Percentiles rank a stretch among this genome's conserved stretches.
These are phyloP conservation scores for Aspergillus ellipticus DNA, from an alignment of 495 filamentous ascomycete genomes.

Conservation along the genomic window DNA sequence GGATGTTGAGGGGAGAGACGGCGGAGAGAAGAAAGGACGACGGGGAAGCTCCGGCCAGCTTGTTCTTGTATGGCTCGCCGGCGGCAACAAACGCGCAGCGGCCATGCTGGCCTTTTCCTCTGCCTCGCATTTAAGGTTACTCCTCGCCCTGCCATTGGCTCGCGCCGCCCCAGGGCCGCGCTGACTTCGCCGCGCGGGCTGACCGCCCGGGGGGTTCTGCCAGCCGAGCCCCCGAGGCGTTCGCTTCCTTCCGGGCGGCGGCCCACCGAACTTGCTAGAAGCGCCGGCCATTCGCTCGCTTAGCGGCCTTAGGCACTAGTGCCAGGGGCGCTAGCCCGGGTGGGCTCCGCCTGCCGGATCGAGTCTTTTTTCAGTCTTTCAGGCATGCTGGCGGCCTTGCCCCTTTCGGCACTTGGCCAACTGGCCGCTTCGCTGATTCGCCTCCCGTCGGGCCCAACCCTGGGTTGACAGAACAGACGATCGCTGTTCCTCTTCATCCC, in stretches of 20 bases:
- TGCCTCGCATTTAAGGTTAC: conserved; percentile 33
- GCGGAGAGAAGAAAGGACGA: conserved; percentile 8
- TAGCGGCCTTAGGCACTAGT: neutral
- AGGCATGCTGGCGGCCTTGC: no score
- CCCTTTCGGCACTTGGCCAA: neutral
- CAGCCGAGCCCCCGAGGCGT: conserved; percentile 7
- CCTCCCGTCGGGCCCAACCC: neutral
- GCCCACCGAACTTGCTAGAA: conserved; percentile 28
- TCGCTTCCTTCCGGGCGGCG: conserved; percentile 10
- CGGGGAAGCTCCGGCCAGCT: conserved; percentile 16
- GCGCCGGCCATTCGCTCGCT: neutral
- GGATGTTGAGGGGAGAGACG: conserved; percentile 8
- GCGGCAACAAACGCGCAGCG: conserved; percentile 30
- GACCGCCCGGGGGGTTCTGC: conserved; percentile 28
- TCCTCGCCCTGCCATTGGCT: conserved; percentile 41
- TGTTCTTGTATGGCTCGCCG: conserved; percentile 24
- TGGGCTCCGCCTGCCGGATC: neutral
- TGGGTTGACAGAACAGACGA: neutral
- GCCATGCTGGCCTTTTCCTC: conserved; percentile 49
- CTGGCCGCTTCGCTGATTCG: neutral
- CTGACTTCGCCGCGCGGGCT: conserved; percentile 23
- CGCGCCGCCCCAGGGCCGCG: conserved; percentile 3
- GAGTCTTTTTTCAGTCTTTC: neutral
- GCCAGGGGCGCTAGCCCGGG: no score
- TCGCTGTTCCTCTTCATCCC: no score